phyloP scores from a whole-genome alignment of 1,284 basidiomycete genomes.

The Ustilago lituana region DNA sequence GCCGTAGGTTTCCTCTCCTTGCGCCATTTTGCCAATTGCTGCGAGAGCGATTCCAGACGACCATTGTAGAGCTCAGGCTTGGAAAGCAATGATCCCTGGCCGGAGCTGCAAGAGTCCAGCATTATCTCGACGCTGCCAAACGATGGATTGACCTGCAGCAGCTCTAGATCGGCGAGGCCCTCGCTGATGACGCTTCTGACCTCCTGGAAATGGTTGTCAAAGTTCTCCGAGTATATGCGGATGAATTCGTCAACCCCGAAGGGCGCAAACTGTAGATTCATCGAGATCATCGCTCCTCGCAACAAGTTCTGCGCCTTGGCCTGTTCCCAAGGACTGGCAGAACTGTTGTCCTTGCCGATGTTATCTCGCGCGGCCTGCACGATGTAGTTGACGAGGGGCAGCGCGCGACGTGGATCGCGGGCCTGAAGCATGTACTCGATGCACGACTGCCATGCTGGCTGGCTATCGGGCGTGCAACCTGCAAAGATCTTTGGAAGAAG shows the following conservation, averaged over 20 bases:
- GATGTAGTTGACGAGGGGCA: conserved; percentile 76
- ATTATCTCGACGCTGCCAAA: conserved; percentile 77
- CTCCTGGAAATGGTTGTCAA: conserved; percentile 66
- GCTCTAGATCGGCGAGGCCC: conserved; percentile 67
- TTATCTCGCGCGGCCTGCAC: conserved; percentile 42
- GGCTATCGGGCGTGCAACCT: conserved; percentile 69
- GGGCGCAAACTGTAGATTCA: conserved; percentile 46
- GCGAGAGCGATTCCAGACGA: conserved; percentile 71
- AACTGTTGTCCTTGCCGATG: conserved; percentile 48
- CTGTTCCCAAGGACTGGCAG: conserved; percentile 55
- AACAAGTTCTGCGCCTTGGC: conserved; percentile 72
- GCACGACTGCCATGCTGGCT: conserved; percentile 68
- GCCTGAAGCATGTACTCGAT: conserved; percentile 73
- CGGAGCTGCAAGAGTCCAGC: conserved; percentile 74
- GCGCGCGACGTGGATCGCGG: conserved; percentile 85
- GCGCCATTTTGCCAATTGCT: conserved; percentile 62
- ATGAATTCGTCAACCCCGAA: conserved; percentile 56
- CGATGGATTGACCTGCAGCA: conserved; percentile 73
- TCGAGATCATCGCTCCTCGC: conserved; percentile 46
- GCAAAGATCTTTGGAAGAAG: conserved; percentile 78
- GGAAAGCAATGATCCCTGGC: conserved; percentile 71
- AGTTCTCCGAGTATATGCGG: conserved; percentile 57
- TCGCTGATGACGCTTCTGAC: conserved; percentile 68
- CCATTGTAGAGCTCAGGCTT: conserved; percentile 69
- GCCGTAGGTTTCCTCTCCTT: conserved; percentile 66